Base-by-base conservation (phyloP, 768 basidiomycete species). In the Tylopilus plumbeoviolaceoides region DNA sequence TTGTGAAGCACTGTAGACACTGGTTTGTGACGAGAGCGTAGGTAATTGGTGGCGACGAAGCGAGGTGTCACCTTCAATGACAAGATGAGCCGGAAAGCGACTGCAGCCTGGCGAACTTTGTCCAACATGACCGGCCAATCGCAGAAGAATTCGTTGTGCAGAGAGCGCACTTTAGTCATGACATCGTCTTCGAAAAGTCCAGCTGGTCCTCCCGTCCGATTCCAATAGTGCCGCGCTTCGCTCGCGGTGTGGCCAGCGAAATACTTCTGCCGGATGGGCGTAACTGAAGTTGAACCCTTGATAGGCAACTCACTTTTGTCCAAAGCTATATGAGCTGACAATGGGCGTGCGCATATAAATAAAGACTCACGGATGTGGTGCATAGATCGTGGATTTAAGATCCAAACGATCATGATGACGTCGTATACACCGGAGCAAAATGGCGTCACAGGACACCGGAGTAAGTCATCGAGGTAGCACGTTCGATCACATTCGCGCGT, bases 11-110 rank as follows among this genome's bases (percentile, higher is more conserved):
- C 35, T 40, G 23, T 56, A 28, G 33, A 25, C n/a, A 18, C 33
- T 36, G 21, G 54, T 38, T 54, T 40, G 30, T 36, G 40, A 49
- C 27, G 55, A 41, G 20, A 35, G 21, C 35, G 45, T 43, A 45
- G 53, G 45, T 47, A n/a, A n/a, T n/a, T 20, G 11, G 9, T 10
- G 8, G 25, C 28, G 7, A 33, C 21, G 35, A 43, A 44, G 43
- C 23, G 23, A 17, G 25, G 28, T 28, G 21, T 18, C 18, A 8
- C 17, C 23, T 27, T 21, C 38, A 12, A 14, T 27, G 33, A 38
- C 42, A 23, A 28, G n/a, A 11, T 38, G 8, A 30, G 18, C 12
- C 1, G 38, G 17, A 6, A 12, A 33, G 18, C n/a, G 35, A 17
- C 20, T 4, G 11, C 35, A 17, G 9, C 27, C 11, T 45, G 18